phyloP scores from a whole-genome alignment of 1,139 yeast genomes.

The Saccharomyces uvarum region DNA sequence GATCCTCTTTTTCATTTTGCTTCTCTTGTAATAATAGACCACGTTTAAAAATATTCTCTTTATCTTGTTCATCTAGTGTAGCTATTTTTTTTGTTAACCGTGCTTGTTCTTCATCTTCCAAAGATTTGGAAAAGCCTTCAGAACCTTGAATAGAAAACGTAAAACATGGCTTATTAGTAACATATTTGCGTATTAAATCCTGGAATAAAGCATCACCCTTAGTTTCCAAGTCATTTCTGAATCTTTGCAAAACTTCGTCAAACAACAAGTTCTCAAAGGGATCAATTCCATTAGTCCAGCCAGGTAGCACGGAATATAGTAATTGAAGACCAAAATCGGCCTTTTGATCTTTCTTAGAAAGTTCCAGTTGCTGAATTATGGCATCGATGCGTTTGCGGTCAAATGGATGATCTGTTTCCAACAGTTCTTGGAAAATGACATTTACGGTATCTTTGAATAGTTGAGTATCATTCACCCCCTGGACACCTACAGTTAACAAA shows the following conservation, averaged over 20 bases:
- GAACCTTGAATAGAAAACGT: slow-evolving; percentile 73
- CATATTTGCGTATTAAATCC: slow-evolving; percentile 45
- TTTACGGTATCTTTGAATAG: slow-evolving; percentile 41
- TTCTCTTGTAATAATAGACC: slow-evolving; percentile 53
- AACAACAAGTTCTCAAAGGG: slow-evolving; percentile 62
- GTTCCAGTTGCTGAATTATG: slow-evolving; percentile 78
- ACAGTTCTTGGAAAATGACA: slow-evolving; percentile 40
- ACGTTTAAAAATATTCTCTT: slow-evolving; percentile 48
- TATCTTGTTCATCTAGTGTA: slow-evolving; percentile 48
- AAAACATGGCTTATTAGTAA: slow-evolving; percentile 51
- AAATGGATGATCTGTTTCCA: slow-evolving; percentile 36
- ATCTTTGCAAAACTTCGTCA: slow-evolving; percentile 49
- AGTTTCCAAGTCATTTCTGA: slow-evolving; percentile 49
- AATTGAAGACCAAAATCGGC: slow-evolving; percentile 85
- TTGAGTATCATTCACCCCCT: slow-evolving; percentile 55
- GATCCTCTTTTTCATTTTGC: slow-evolving; percentile 65
- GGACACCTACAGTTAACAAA: slow-evolving; percentile 78
- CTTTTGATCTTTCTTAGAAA: slow-evolving; percentile 75
- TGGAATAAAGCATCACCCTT: slow-evolving; percentile 55
- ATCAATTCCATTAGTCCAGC: slow-evolving; percentile 75
- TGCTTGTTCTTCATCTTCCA: slow-evolving; percentile 47
- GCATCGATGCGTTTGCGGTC: slow-evolving; percentile 68
- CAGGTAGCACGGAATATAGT: slow-evolving; percentile 64
- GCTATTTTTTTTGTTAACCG: slow-evolving; percentile 43
- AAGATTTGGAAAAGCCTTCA: slow-evolving; percentile 41